These are phyloP conservation scores for Grigorovia transvaalensis DNA, from an alignment of 805 yeast genomes.

Conservation along the genomic window DNA sequence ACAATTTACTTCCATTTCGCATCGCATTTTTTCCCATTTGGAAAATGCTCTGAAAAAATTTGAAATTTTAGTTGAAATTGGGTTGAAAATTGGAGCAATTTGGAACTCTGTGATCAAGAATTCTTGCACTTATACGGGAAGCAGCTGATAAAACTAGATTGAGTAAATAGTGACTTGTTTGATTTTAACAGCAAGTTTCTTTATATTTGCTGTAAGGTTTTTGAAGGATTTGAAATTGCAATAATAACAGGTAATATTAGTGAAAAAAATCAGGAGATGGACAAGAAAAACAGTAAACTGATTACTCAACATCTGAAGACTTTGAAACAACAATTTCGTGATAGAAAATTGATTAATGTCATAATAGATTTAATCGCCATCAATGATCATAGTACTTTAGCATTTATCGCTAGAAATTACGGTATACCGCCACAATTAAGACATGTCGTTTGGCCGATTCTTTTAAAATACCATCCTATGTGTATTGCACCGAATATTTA, in stretches of 20 bases:
- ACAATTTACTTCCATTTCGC: not conserved
- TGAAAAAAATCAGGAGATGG: not conserved
- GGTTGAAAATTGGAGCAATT: not conserved
- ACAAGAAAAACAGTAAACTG: not conserved
- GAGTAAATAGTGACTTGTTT: too few species aligned
- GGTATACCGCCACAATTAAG: conserved; percentile 82
- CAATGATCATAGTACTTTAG: conserved; percentile 64
- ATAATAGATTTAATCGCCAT: conserved; percentile 46
- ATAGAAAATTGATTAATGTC: conserved; percentile 31
- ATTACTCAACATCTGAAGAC: conserved; percentile 20
- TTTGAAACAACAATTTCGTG: conserved; percentile 20
- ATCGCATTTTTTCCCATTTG: not conserved
- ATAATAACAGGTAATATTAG: too few species aligned
- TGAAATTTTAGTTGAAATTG: not conserved
- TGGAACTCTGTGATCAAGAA: too few species aligned
- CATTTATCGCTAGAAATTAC: conserved; percentile 66
- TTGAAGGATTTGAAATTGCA: too few species aligned
- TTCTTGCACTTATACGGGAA: too few species aligned
- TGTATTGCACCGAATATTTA: conserved; percentile 65
- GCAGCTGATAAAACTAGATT: too few species aligned
- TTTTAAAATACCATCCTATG: conserved; percentile 75
- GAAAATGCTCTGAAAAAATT: not conserved
- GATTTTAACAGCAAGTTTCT: too few species aligned
- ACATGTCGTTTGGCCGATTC: conserved; percentile 72
- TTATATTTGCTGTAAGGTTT: too few species aligned